Percentiles rank a stretch among this genome's conserved stretches.
Conservation (phyloP, 2,329 filamentous ascomycete genomes). For the Fusarium sp. region DNA sequence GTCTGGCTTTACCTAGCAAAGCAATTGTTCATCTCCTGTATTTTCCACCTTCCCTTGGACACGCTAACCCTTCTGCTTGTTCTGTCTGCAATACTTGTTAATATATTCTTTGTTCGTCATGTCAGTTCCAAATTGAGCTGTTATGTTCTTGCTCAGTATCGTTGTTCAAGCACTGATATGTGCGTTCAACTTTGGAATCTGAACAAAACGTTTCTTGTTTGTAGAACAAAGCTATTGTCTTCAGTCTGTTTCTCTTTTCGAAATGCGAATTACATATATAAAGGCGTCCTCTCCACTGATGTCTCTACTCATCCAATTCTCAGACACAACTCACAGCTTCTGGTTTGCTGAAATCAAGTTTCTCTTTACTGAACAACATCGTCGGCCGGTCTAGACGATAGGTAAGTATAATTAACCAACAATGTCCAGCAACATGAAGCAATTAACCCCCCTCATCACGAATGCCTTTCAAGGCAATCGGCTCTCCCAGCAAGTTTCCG, state of each 20-base stretch:
- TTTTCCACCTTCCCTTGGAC: not conserved
- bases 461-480: not conserved
- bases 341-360: conserved; percentile 4
- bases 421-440: not conserved
- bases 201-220: not conserved
- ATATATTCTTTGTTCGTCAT: not conserved
- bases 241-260: fast-evolving
- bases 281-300: not conserved
- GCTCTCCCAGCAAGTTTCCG: conserved; percentile 6
- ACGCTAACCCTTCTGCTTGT: too few species aligned
- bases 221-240: conserved; percentile 1
- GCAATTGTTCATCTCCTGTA: not conserved
- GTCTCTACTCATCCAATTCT: not conserved
- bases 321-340: not conserved
- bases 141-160: not conserved
- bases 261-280: not conserved
- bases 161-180: not conserved
- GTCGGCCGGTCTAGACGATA: conserved; percentile 2
- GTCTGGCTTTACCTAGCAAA: not conserved
- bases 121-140: not conserved
- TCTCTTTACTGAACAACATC: not conserved
- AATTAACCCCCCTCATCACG: not conserved
- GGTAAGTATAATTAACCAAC: not conserved
- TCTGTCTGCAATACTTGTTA: too few species aligned
- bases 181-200: not conserved